Evolutionary conservation across 2,329 filamentous ascomycete species (phyloP).

Genomic region (Apiospora kogelbergensis): DNA sequence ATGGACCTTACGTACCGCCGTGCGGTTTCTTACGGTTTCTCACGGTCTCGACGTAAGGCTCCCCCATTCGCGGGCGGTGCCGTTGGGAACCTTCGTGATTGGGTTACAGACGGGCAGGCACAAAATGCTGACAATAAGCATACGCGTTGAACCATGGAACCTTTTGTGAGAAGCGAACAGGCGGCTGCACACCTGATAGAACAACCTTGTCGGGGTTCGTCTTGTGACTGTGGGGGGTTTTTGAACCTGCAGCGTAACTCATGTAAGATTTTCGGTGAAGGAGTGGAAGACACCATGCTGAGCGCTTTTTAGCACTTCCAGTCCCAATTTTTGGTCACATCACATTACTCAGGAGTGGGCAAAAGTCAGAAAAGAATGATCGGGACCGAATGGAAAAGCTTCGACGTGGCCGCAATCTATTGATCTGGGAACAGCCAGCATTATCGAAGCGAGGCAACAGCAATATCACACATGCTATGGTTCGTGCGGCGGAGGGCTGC

Average conservation of each 20-base stretch:
- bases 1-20: background rate
- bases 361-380: background rate
- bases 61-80: too few relatives aligned
- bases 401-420: background rate
- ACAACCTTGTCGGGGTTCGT: background rate
- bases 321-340: background rate
- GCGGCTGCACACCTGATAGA: background rate
- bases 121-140: background rate
- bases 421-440: background rate
- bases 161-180: background rate
- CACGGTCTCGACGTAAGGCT: background rate
- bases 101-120: background rate
- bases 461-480: background rate
- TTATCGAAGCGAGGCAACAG: background rate
- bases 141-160: background rate
- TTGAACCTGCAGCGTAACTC: background rate
- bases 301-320: background rate
- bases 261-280: constrained; percentile 5
- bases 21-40: background rate
- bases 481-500: background rate
- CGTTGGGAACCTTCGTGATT: background rate
- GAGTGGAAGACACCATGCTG: background rate
- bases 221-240: background rate
- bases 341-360: too few relatives aligned
- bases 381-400: background rate